phyloP scores from a whole-genome alignment of 176 grass and related monocot genomes.

The Oryza meyeriana region DNA sequence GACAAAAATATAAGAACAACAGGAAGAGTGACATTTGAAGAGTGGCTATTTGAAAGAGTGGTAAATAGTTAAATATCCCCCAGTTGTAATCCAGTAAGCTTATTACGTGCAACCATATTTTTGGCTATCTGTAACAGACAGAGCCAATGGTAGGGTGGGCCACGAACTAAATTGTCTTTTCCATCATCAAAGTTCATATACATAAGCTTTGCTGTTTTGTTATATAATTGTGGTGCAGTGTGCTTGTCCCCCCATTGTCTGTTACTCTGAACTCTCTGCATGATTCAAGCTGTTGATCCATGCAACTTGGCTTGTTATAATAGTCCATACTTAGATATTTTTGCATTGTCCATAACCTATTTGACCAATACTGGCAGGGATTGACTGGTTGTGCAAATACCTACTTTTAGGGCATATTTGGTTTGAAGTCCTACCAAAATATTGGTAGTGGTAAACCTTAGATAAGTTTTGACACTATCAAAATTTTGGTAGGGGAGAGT shows the following conservation, averaged over 20 bases:
- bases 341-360: conserved; percentile 12
- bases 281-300: neutral
- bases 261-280: conserved; percentile 21
- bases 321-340: conserved; percentile 4
- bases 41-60: no score
- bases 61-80: no score
- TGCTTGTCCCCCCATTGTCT: neutral
- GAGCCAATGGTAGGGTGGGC: neutral
- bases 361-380: conserved; percentile 24
- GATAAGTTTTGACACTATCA: no score
- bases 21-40: no score
- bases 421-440: no score
- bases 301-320: conserved; percentile 29
- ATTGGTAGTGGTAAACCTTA: no score
- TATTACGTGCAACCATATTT: no score
- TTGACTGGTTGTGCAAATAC: conserved; percentile 1
- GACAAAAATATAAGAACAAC: no score
- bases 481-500: no score
- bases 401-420: no score
- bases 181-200: neutral
- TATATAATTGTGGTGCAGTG: neutral
- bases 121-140: neutral
- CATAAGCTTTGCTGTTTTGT: neutral
- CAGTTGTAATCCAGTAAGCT: no score
- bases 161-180: conserved; percentile 15